These are phyloP conservation scores for Sordariomycetes sp. DNA, from an alignment of 2,329 filamentous ascomycete genomes.

Conservation along the genomic window DNA sequence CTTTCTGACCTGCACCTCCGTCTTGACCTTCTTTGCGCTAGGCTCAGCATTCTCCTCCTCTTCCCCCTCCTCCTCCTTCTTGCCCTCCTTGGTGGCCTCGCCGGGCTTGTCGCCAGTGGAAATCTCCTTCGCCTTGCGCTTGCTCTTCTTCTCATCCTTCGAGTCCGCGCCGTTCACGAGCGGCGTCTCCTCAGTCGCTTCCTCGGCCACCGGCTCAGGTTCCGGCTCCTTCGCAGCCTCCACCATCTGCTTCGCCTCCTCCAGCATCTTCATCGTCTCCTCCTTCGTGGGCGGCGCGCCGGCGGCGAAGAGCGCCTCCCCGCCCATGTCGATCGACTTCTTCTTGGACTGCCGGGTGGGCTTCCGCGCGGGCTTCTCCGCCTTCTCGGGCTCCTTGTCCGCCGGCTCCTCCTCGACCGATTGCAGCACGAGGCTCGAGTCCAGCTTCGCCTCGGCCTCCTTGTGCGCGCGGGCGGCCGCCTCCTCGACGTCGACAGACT, in stretches of 20 bases:
- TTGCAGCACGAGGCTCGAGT: not conserved
- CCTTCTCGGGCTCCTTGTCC: constrained; percentile 26
- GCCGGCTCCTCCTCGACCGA: constrained; percentile 5
- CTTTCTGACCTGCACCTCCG: constrained; percentile 70
- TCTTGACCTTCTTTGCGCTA: constrained; percentile 63
- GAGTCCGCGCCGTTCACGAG: constrained; percentile 2
- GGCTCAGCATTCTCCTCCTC: constrained; percentile 27
- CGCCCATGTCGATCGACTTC: constrained; percentile 33
- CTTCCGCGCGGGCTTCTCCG: constrained; percentile 16
- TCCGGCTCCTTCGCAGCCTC: constrained; percentile 35
- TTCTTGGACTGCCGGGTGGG: constrained; percentile 23
- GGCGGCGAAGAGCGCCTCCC: constrained; percentile 28
- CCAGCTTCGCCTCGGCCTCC: constrained; percentile 1
- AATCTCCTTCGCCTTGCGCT: constrained; percentile 65
- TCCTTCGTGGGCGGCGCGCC: constrained; percentile 60
- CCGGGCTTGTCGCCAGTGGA: constrained; percentile 40
- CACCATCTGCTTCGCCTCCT: constrained; percentile 80
- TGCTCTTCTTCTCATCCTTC: constrained; percentile 35
- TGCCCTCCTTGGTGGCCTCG: constrained; percentile 27
- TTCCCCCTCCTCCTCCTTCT: constrained; percentile 29
- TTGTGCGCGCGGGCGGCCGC: not conserved
- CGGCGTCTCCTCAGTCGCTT: constrained; percentile 18
- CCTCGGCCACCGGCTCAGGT: constrained; percentile 12
- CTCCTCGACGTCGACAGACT: constrained; percentile 4
- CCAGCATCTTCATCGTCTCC: constrained; percentile 72